phyloP scores from a whole-genome alignment of 2,329 filamentous ascomycete genomes.

The Penicillium griseofulvum region DNA sequence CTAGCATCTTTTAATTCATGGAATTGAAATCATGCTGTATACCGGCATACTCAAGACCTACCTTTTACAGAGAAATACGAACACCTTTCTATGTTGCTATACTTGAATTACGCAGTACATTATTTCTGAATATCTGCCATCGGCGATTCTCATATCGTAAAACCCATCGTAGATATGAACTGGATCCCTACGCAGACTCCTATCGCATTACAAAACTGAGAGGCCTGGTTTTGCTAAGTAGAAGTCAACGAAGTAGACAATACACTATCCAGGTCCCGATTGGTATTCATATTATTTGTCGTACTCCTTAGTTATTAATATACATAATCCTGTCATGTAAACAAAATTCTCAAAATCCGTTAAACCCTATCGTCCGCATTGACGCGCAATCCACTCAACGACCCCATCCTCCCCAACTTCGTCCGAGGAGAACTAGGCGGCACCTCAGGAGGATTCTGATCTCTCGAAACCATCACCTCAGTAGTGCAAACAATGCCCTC shows the following conservation, averaged over 20 bases:
- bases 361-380: background rate
- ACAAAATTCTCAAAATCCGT: background rate
- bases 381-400: background rate
- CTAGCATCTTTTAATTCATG: background rate
- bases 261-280: too few relatives aligned
- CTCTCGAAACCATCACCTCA: constrained; percentile 1
- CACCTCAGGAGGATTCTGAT: background rate
- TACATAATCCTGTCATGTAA: background rate
- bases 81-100: background rate
- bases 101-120: background rate
- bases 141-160: too few relatives aligned
- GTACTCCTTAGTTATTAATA: background rate
- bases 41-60: background rate
- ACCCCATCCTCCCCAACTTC: background rate
- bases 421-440: background rate
- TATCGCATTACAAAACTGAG: too few relatives aligned
- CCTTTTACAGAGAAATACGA: too few relatives aligned
- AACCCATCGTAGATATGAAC: too few relatives aligned
- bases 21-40: background rate
- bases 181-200: too few relatives aligned
- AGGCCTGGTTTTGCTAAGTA: too few relatives aligned
- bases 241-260: too few relatives aligned
- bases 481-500: constrained; percentile 2
- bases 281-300: background rate
- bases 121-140: background rate